These are phyloP conservation scores for Wallacemonas sp. DNA, from an alignment of 208 protist species.

Conservation along the genomic window DNA sequence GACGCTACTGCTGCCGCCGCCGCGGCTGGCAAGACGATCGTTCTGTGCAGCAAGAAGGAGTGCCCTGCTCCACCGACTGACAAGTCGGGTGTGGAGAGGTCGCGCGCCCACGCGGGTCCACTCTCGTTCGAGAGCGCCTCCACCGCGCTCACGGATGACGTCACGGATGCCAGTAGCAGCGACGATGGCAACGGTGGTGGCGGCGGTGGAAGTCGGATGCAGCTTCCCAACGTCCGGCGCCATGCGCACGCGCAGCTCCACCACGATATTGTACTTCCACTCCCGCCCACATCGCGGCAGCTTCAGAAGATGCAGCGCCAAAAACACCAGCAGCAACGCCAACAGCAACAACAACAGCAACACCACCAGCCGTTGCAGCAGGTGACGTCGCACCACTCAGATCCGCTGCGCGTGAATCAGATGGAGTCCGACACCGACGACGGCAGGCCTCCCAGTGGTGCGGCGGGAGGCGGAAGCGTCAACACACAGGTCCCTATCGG, in stretches of 20 bases:
- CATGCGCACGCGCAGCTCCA: not conserved
- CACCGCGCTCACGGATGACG: not conserved
- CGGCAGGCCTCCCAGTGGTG: no score
- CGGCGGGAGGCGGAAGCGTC: no score
- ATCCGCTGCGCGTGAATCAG: no score
- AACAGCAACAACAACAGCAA: not conserved
- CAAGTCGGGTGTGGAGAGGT: not conserved
- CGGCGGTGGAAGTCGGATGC: not conserved
- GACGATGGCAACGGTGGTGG: not conserved
- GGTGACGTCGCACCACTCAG: no score
- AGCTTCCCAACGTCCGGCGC: not conserved
- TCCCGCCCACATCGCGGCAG: not conserved
- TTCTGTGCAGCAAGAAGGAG: conserved; percentile 8
- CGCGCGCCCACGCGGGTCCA: not conserved
- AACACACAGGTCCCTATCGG: no score
- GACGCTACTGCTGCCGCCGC: not conserved
- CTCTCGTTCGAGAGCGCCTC: not conserved
- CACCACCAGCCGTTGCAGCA: not conserved
- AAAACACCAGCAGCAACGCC: no score
- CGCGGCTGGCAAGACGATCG: not conserved
- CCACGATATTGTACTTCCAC: conserved; percentile 2
- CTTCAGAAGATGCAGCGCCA: no score
- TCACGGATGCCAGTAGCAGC: conserved; percentile 6
- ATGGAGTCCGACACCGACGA: no score
- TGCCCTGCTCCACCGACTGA: not conserved